A percentile compares a stretch with the other conserved stretches of the same genome.
Conservation (phyloP, 1,139 yeast genomes). For the Suhomyces guaymorum region DNA sequence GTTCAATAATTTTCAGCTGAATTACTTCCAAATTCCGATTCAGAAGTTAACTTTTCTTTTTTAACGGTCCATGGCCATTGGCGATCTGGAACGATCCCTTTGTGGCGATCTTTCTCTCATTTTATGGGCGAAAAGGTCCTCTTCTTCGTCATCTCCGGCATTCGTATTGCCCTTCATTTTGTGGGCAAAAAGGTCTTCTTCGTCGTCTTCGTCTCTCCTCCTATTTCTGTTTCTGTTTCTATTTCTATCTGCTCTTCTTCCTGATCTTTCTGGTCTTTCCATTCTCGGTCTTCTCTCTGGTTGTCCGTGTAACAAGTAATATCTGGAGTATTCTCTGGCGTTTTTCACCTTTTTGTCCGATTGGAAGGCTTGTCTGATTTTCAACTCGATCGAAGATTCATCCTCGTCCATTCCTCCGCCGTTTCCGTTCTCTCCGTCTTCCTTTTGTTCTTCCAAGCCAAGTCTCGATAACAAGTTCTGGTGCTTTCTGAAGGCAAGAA, state of each 20-base stretch:
- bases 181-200: conserved; percentile 18
- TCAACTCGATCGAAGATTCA: conserved; percentile 41
- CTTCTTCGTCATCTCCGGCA: conserved; percentile 25
- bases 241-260: conserved; percentile 3
- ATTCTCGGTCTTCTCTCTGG: conserved; percentile 52
- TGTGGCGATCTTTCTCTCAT: conserved; percentile 24
- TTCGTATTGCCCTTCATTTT: conserved; percentile 16
- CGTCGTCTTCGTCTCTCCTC: conserved; percentile 4
- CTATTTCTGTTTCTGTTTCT: conserved; percentile 11
- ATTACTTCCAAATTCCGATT: too few species aligned
- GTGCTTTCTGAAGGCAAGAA: conserved; percentile 38
- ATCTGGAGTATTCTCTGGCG: conserved; percentile 62
- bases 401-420: conserved; percentile 50
- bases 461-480: conserved; percentile 33
- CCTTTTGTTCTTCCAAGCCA: conserved; percentile 21
- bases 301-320: conserved; percentile 73
- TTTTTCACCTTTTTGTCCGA: conserved; percentile 60
- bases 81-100: conserved; percentile 12
- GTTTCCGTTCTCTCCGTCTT: conserved; percentile 19
- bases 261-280: conserved; percentile 14
- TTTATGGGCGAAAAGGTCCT: conserved; percentile 42
- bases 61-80: conserved; percentile 8
- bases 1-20: too few species aligned
- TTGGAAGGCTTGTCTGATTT: conserved; percentile 52
- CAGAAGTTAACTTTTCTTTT: background rate